These are phyloP conservation scores for Axilococcus clingmanii DNA, from an alignment of 139 green algal genomes.

Conservation along the genomic window DNA sequence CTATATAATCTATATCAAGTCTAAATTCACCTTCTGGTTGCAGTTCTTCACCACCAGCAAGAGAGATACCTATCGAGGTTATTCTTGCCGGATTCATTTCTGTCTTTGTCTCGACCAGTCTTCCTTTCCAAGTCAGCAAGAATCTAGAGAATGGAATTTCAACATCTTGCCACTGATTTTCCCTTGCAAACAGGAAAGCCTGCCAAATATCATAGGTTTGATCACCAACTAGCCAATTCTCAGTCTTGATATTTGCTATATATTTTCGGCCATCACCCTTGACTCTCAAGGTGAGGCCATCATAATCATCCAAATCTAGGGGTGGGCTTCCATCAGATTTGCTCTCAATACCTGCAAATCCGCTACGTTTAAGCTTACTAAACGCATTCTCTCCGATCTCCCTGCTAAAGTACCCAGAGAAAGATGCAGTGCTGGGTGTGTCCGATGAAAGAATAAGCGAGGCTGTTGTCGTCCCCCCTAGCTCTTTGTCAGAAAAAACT, in stretches of 20 bases:
- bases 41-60: conserved; percentile 25
- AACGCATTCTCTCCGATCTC: conserved; percentile 7
- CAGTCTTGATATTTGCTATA: conserved; percentile 41
- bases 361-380: conserved; percentile 29
- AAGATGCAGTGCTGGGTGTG: conserved; percentile 13
- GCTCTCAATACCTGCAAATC: conserved; percentile 31
- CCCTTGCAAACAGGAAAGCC: conserved; percentile 45
- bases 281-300: conserved; percentile 36
- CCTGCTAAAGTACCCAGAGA: conserved; percentile 20
- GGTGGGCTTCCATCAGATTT: background rate
- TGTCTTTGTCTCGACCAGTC: conserved; percentile 28
- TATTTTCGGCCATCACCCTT: conserved; percentile 42
- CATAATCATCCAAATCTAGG: conserved; percentile 35
- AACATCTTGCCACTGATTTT: conserved; percentile 35
- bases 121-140: conserved; percentile 40
- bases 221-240: conserved; percentile 45
- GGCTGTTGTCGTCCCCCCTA: conserved; percentile 26
- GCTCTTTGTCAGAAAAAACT: conserved; percentile 25
- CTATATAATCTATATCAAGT: conserved; percentile 36
- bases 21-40: conserved; percentile 24
- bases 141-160: conserved; percentile 36
- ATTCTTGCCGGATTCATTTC: conserved; percentile 38
- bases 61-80: conserved; percentile 30
- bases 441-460: conserved; percentile 10
- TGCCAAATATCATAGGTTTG: conserved; percentile 45